Conservation (phyloP, 2,329 filamentous ascomycete species). For the Cordyceps javanica region DNA sequence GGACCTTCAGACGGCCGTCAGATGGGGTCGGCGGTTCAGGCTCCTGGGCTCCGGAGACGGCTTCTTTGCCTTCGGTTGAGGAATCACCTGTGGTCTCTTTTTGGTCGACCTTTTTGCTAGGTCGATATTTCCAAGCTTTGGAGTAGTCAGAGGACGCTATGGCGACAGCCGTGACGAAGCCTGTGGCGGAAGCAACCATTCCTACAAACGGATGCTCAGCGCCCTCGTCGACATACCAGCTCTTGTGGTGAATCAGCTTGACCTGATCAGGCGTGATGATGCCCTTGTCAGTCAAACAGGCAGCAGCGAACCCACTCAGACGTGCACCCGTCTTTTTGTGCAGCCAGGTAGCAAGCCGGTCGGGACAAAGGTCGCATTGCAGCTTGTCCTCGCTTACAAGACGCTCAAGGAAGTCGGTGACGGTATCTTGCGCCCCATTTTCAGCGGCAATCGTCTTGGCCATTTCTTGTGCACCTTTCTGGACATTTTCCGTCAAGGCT, state of each 20-base stretch:
- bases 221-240: slow-evolving; percentile 60
- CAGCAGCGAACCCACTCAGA: slow-evolving; percentile 56
- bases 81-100: neutral
- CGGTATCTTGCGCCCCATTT: slow-evolving; percentile 46
- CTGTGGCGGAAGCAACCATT: slow-evolving; percentile 58
- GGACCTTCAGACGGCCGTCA: neutral
- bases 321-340: slow-evolving; percentile 52
- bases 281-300: slow-evolving; percentile 48
- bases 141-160: slow-evolving; percentile 36
- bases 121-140: slow-evolving; percentile 14
- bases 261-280: slow-evolving; percentile 50
- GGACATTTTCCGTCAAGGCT: slow-evolving; percentile 43
- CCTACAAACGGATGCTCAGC: slow-evolving; percentile 60
- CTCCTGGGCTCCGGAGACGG: neutral
- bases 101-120: neutral
- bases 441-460: slow-evolving; percentile 48
- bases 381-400: slow-evolving; percentile 45
- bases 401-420: slow-evolving; percentile 47
- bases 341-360: slow-evolving; percentile 54
- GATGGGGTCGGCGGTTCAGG: neutral
- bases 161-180: slow-evolving; percentile 59
- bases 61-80: neutral
- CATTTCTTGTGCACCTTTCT: slow-evolving; percentile 33
- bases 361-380: slow-evolving; percentile 53
- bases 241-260: slow-evolving; percentile 39